phyloP scores from a whole-genome alignment of 768 basidiomycete genomes.

The Auricularia sp. region DNA sequence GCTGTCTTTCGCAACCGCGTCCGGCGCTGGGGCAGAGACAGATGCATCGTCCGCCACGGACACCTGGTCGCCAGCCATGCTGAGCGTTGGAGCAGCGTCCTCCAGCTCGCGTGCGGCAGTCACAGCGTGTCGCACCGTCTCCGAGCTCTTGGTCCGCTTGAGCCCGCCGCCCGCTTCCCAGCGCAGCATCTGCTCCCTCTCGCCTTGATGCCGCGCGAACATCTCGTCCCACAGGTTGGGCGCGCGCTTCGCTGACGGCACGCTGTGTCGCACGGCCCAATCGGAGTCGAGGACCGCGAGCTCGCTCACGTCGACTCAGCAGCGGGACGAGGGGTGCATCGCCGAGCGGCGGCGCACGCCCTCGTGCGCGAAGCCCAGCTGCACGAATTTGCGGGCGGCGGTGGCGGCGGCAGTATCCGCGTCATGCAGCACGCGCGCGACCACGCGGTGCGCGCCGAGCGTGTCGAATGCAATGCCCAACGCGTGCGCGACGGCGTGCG shows the following conservation, averaged over 20 bases:
- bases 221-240: constrained; percentile 54
- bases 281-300: constrained; percentile 55
- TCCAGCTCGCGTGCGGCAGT: neutral
- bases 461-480: constrained; percentile 40
- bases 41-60: neutral
- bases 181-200: constrained; percentile 45
- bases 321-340: neutral
- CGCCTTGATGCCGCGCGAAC: constrained; percentile 44
- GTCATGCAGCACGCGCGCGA: constrained; percentile 38
- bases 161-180: neutral
- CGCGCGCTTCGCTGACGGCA: constrained; percentile 20
- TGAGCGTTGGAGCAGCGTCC: neutral
- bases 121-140: neutral
- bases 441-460: constrained; percentile 39
- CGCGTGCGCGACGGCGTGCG: constrained; percentile 35
- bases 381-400: constrained; percentile 15
- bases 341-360: constrained; percentile 38
- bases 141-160: neutral
- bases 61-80: neutral
- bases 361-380: constrained; percentile 46
- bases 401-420: constrained; percentile 28
- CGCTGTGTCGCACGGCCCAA: constrained; percentile 32
- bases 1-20: neutral
- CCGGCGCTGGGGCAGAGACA: neutral
- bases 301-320: constrained; percentile 54